Evolutionary conservation across 1,139 yeast genomes (phyloP).

Genomic region (Geotrichum citri-aurantii): DNA sequence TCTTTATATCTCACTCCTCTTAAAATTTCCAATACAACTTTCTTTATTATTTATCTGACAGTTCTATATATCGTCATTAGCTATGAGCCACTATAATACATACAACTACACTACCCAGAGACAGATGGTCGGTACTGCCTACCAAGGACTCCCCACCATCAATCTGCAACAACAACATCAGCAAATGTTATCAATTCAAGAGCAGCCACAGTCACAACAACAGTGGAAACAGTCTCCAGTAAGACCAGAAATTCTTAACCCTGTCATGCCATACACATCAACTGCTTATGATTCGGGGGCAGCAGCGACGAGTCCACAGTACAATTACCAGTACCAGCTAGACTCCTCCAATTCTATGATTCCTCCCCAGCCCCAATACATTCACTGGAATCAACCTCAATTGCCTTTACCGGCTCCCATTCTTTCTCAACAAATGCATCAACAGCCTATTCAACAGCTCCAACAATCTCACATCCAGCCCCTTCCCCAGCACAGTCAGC

Average conservation of each 20-base stretch:
- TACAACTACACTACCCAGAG: constrained; percentile 4
- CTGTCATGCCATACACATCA: constrained; percentile 5
- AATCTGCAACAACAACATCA: constrained; percentile 1
- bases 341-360: constrained; percentile 2
- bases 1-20: background rate
- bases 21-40: background rate
- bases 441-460: constrained; percentile 5
- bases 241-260: constrained; percentile 6
- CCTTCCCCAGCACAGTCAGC: background rate
- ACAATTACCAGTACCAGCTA: background rate
- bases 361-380: constrained; percentile 5
- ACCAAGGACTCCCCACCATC: constrained; percentile 8
- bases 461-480: constrained; percentile 3
- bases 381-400: background rate
- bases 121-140: constrained; percentile 5
- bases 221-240: constrained; percentile 9
- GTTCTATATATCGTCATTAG: background rate
- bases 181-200: background rate
- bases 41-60: background rate
- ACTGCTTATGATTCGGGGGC: constrained; percentile 4
- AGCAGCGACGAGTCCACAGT: background rate
- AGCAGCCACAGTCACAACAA: background rate
- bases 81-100: constrained; percentile 7
- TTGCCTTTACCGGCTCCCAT: background rate
- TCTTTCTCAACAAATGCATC: background rate